phyloP scores from a whole-genome alignment of 1,139 yeast genomes.

The Meyerozyma athensensis region DNA sequence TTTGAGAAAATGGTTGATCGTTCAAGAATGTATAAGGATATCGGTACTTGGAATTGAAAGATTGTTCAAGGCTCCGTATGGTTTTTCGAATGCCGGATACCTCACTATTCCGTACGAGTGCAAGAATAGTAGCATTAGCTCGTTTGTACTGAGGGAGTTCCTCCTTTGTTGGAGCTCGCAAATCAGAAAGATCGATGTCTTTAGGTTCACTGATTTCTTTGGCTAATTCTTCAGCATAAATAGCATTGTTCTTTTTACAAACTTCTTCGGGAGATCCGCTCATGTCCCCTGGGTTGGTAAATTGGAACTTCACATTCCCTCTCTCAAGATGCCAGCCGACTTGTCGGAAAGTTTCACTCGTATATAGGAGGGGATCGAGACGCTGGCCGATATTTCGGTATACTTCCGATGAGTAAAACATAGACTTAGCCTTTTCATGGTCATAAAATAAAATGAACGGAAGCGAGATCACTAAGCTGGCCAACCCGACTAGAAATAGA shows the following conservation, averaged over 20 bases:
- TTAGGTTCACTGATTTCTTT: slow-evolving; percentile 45
- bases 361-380: background rate
- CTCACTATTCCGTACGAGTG: slow-evolving; percentile 68
- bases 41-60: slow-evolving; percentile 62
- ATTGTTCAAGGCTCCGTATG: slow-evolving; percentile 53
- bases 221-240: slow-evolving; percentile 28
- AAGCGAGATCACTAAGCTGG: background rate
- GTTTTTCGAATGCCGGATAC: slow-evolving; percentile 43
- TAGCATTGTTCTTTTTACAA: slow-evolving; percentile 27
- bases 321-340: slow-evolving; percentile 13
- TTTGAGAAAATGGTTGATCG: slow-evolving; percentile 58
- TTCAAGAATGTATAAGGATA: slow-evolving; percentile 82
- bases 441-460: background rate
- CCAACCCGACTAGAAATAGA: background rate
- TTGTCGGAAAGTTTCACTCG: slow-evolving; percentile 2
- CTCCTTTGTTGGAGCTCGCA: slow-evolving; percentile 28
- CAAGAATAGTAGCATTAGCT: slow-evolving; percentile 71
- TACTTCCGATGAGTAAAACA: background rate
- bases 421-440: background rate
- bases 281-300: slow-evolving; percentile 25
- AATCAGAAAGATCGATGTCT: slow-evolving; percentile 32
- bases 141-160: slow-evolving; percentile 25
- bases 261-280: slow-evolving; percentile 26
- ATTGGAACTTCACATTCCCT: slow-evolving; percentile 32
- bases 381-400: background rate